Percentiles rank a stretch among this genome's conserved stretches.
phyloP scores from a whole-genome alignment of 139 green algal genomes.

The Micractinium conductrix region DNA sequence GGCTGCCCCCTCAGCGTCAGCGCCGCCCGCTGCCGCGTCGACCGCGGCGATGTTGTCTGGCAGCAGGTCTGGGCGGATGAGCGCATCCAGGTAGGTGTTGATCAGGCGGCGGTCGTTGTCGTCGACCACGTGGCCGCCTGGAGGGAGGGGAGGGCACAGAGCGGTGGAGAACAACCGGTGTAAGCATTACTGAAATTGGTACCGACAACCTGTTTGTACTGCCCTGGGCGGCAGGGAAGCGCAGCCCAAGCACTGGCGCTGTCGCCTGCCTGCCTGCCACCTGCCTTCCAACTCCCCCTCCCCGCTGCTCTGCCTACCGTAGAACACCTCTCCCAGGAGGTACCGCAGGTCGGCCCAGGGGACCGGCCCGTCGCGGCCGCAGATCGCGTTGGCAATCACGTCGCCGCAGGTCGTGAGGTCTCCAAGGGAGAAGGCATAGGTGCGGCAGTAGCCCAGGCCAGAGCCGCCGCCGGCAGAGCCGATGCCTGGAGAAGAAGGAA shows the following conservation, averaged over 20 bases:
- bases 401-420: constrained; percentile 90
- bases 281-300: too few species aligned
- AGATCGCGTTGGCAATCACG: constrained; percentile 85
- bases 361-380: constrained; percentile 84
- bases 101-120: constrained; percentile 88
- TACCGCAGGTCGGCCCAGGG: constrained; percentile 91
- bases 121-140: constrained; percentile 94
- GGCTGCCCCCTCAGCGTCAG: background rate
- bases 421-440: constrained; percentile 93
- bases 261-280: background rate
- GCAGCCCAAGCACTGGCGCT: too few species aligned
- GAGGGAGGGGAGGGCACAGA: constrained; percentile 29
- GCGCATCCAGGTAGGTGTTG: constrained; percentile 76
- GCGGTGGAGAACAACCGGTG: too few species aligned
- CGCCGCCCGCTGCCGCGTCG: background rate
- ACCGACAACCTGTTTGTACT: too few species aligned
- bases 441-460: constrained; percentile 88
- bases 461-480: constrained; percentile 49
- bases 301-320: background rate
- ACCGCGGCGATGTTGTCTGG: constrained; percentile 41
- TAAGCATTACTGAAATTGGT: too few species aligned
- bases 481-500: constrained; percentile 39
- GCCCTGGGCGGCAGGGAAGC: too few species aligned
- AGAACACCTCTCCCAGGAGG: constrained; percentile 97
- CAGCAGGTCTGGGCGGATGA: constrained; percentile 84